A percentile compares a stretch with the other conserved stretches of the same genome.
phyloP scores from a whole-genome alignment of 768 basidiomycete genomes.

The Termitomyces sp. region DNA sequence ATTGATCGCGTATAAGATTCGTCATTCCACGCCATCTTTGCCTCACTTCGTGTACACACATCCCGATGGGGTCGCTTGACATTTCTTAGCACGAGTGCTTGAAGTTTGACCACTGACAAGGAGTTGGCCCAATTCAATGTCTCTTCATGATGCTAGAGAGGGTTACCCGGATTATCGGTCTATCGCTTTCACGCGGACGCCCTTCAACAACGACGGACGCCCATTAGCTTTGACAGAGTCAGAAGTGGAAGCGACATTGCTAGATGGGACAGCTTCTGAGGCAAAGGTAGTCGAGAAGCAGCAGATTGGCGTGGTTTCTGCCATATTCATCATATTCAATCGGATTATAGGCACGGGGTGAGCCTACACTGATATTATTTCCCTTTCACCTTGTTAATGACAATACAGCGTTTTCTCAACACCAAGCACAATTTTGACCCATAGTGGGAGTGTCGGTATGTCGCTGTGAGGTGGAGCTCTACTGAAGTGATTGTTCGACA shows the following conservation, averaged over 20 bases:
- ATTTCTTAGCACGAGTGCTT: background rate
- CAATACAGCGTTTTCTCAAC: slow-evolving; percentile 32
- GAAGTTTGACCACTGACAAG: background rate
- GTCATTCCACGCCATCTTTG: background rate
- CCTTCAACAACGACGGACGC: background rate
- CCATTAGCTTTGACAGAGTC: background rate
- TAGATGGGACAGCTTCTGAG: background rate
- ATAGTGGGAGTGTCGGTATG: slow-evolving; percentile 36
- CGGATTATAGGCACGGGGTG: slow-evolving; percentile 39
- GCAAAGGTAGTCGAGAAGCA: background rate
- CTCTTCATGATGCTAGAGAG: slow-evolving; percentile 2
- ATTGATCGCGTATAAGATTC: background rate
- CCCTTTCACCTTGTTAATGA: background rate
- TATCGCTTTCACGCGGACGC: background rate
- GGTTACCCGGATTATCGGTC: slow-evolving; percentile 4
- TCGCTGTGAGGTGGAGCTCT: slow-evolving; percentile 21
- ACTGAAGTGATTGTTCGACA: background rate
- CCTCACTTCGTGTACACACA: background rate
- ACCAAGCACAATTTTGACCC: slow-evolving; percentile 29
- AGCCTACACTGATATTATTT: slow-evolving; percentile 3
- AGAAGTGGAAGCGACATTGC: background rate
- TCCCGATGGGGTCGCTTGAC: background rate
- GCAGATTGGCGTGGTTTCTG: slow-evolving; percentile 24
- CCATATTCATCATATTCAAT: slow-evolving; percentile 37
- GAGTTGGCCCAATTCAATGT: background rate